Conservation (phyloP, 2,329 filamentous ascomycete genomes). For the Diaporthe citrichinensis region DNA sequence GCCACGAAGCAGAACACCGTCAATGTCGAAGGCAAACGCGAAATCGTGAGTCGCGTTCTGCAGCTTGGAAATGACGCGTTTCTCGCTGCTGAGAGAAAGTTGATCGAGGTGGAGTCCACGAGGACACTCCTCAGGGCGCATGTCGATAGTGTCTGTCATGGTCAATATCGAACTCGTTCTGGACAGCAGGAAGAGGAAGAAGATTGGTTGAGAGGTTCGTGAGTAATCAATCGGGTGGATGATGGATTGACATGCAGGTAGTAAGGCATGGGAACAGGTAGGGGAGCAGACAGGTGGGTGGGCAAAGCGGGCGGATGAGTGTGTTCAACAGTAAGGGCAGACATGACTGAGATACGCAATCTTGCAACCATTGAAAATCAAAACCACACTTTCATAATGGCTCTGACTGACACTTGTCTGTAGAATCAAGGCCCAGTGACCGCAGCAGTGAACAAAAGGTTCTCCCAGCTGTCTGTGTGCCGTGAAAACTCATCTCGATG, state of each 20-base stretch:
- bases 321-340: neutral
- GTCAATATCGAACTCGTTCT: neutral
- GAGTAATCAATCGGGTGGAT: neutral
- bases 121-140: conserved; percentile 10
- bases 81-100: neutral
- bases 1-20: conserved; percentile 79
- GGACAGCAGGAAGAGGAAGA: neutral
- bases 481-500: neutral
- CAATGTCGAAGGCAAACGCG: conserved; percentile 64
- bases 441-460: neutral
- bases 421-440: neutral
- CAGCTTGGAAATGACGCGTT: neutral
- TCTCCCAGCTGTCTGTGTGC: neutral
- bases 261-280: too few species aligned
- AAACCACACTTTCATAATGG: too few species aligned
- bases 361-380: neutral
- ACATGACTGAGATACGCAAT: neutral
- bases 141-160: neutral
- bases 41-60: conserved; percentile 26
- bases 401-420: neutral
- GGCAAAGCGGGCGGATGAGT: neutral
- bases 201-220: neutral
- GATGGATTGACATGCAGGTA: neutral
- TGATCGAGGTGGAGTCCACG: neutral
- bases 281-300: neutral